Base-by-base conservation (phyloP, 2,329 filamentous ascomycete species). In the Pyrenochaeta sp. region DNA sequence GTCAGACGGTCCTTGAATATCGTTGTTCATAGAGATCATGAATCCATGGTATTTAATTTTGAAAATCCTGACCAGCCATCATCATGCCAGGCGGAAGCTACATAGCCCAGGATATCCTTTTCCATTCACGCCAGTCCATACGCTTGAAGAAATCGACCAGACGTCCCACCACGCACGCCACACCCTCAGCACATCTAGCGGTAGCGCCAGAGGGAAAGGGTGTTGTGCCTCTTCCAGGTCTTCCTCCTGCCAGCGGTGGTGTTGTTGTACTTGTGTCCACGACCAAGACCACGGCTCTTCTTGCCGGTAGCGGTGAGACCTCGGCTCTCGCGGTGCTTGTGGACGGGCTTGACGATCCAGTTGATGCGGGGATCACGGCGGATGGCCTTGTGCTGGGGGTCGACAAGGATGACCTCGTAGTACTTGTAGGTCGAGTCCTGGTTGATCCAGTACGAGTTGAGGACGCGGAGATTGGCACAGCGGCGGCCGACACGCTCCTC, bases 361-460 rank as follows among this genome's bases (percentile, higher is more conserved):
- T 97, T 99, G 91, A 99, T 98, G 85, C 95, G 93, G 79, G 95
- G 86, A 83, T 99, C 95, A 80, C 91, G 92, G 84, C 95, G 95
- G 88, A 99, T 99, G 80, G 95, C 95, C 90, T 98, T 98, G 92
- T 99, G 95, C 87, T 96, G 91, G 82, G 95, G 95, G 87, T 99
- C 95, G 81, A 99, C 94, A 80, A 97, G 92, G 87, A 99, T 98
- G 84, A 98, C 90, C 86, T 99, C 95, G 88, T 89, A 99, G 91
- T 99, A 99, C 89, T 99, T 99, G 92, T 98, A 99, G 85, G 95
- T 99, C 64, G 93, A 97, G 88, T 99, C 95, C 89, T 98, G 93
- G 91, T 99, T 99, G 88, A 99, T 92, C 96, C 96, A 99, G 93
- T 99, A 99, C 68, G 94, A 98, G 91, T 99, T 99, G 80, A 99